phyloP scores from a whole-genome alignment of 2,329 filamentous ascomycete genomes.

The Arthrobotrys sphaeroides region DNA sequence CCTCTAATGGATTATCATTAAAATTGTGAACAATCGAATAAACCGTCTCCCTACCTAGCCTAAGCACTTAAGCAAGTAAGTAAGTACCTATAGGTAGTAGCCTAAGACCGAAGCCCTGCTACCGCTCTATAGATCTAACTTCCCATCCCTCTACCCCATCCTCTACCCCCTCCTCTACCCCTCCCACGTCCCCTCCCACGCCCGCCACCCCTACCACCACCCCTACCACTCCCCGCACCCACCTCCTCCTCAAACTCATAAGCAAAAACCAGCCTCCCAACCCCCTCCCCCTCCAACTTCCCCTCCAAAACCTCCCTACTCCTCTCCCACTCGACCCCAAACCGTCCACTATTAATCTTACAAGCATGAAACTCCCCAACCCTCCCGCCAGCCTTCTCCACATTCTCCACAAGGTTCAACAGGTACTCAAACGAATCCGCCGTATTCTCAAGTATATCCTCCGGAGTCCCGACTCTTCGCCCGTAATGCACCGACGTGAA shows the following conservation, averaged over 20 bases:
- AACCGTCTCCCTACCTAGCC: too few relatives aligned
- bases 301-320: constrained; percentile 24
- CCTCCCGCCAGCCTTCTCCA: not conserved
- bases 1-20: too few relatives aligned
- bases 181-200: constrained; percentile 8
- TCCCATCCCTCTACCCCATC: not conserved
- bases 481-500: constrained; percentile 43
- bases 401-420: not conserved
- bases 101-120: too few relatives aligned
- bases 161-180: not conserved
- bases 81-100: too few relatives aligned
- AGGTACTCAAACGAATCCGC: constrained; percentile 35
- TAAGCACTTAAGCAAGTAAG: too few relatives aligned
- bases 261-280: constrained; percentile 28
- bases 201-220: constrained; percentile 27
- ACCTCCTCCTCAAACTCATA: constrained; percentile 45
- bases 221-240: not conserved
- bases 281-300: constrained; percentile 10
- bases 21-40: too few relatives aligned
- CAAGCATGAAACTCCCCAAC: constrained; percentile 33
- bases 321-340: constrained; percentile 41
- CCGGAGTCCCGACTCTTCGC: constrained; percentile 16
- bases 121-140: not conserved
- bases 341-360: constrained; percentile 50
- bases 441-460: constrained; percentile 28